phyloP scores from a whole-genome alignment of 2,329 filamentous ascomycete species.

The Tympanopsis confertula region DNA sequence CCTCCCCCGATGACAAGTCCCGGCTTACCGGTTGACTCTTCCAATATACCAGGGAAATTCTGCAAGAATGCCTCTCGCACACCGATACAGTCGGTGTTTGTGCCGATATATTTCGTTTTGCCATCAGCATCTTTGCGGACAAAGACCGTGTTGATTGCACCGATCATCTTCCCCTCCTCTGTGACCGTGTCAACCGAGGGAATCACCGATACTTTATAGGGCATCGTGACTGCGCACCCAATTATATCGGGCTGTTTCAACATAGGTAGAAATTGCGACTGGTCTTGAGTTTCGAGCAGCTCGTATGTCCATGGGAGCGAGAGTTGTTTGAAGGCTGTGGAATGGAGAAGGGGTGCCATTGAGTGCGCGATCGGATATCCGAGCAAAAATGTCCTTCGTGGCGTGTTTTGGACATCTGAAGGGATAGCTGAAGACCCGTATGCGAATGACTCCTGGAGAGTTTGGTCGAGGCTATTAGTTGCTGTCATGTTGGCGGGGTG shows the following conservation, averaged over 20 bases:
- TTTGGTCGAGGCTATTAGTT: too few species aligned
- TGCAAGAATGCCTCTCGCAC: background rate
- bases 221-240: slow-evolving; percentile 4
- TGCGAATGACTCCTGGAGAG: background rate
- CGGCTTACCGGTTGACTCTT: background rate
- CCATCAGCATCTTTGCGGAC: background rate
- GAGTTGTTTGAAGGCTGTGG: background rate
- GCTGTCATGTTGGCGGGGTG: too few species aligned
- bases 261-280: background rate
- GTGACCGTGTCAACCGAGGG: background rate
- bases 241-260: slow-evolving; percentile 3
- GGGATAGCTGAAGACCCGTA: background rate
- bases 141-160: background rate
- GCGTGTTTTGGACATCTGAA: background rate
- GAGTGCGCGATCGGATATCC: background rate
- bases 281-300: background rate
- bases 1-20: background rate
- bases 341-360: background rate
- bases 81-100: background rate
- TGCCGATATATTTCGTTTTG: background rate
- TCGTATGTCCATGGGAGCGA: background rate
- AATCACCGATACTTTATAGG: background rate
- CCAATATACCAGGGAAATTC: background rate
- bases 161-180: background rate
- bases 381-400: background rate